phyloP scores from a whole-genome alignment of 495 filamentous ascomycete species.

The Daldinia childiae region DNA sequence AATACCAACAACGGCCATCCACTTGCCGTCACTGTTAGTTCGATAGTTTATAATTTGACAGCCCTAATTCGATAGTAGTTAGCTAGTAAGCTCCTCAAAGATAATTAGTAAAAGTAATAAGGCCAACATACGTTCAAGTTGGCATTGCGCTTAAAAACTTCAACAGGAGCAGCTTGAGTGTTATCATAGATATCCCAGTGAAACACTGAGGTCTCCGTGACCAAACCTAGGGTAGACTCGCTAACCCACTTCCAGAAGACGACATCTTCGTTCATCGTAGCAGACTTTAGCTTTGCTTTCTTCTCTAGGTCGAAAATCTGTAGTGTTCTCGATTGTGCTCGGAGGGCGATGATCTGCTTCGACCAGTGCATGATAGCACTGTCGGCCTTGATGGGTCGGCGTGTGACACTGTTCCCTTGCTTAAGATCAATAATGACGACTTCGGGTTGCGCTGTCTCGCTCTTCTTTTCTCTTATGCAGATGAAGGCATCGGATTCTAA shows the following conservation, averaged over 20 bases:
- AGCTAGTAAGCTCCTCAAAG: conserved; percentile 20
- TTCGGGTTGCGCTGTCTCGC: conserved; percentile 81
- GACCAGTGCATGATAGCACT: conserved; percentile 99
- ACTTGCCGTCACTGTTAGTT: conserved; percentile 92
- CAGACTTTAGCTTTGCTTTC: conserved; percentile 93
- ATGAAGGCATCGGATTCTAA: conserved; percentile 96
- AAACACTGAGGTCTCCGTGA: conserved; percentile 89
- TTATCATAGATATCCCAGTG: conserved; percentile 96
- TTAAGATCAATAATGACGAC: conserved; percentile 98
- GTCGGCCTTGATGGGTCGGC: conserved; percentile 97
- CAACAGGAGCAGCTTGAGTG: conserved; percentile 77
- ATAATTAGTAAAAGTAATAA: background rate
- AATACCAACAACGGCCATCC: conserved; percentile 98
- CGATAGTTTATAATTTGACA: conserved; percentile 99
- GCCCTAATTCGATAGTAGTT: conserved; percentile 59
- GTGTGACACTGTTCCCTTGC: conserved; percentile 90
- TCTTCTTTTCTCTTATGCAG: conserved; percentile 92
- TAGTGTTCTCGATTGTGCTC: conserved; percentile 88
- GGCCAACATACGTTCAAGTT: conserved; percentile 77
- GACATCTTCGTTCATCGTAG: conserved; percentile 95
- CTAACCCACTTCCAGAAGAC: conserved; percentile 99
- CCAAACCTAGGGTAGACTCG: conserved; percentile 82
- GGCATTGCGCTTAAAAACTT: conserved; percentile 90
- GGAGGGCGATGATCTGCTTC: conserved; percentile 94
- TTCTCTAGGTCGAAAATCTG: conserved; percentile 95